Evolutionary conservation across 2,329 filamentous ascomycete species (phyloP).

Genomic region (Claviceps spartinae): DNA sequence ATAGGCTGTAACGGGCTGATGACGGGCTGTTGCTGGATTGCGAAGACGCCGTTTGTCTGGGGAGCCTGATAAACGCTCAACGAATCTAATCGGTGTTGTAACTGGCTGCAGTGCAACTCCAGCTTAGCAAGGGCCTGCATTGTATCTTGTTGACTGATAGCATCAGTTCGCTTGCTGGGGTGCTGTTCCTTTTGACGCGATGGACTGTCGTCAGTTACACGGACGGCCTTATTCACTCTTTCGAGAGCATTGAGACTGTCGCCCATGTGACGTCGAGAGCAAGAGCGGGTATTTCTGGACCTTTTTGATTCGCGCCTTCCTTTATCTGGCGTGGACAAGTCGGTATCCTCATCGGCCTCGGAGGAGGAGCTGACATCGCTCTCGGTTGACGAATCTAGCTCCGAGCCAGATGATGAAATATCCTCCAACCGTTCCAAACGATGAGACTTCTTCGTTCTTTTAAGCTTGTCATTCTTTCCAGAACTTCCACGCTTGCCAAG

Average conservation of each 20-base stretch:
- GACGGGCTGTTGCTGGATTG: not conserved
- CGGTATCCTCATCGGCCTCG: not conserved
- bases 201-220: not conserved
- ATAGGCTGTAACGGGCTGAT: not conserved
- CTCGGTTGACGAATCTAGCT: not conserved
- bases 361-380: not conserved
- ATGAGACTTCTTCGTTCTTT: not conserved
- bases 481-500: not conserved
- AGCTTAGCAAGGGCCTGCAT: conserved; percentile 2
- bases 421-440: not conserved
- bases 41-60: not conserved
- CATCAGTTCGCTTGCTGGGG: not conserved
- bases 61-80: not conserved
- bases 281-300: not conserved
- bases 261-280: not conserved
- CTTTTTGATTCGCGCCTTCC: not conserved
- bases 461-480: not conserved
- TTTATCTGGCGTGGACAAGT: not conserved
- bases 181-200: not conserved
- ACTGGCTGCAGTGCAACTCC: conserved; percentile 1
- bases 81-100: conserved; percentile 1
- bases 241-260: too few species aligned
- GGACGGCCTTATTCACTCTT: too few species aligned
- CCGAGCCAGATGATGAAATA: not conserved
- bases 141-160: not conserved